These are phyloP conservation scores for Rhodotorula kratochvilovae DNA, from an alignment of 768 basidiomycete genomes.

Conservation along the genomic window DNA sequence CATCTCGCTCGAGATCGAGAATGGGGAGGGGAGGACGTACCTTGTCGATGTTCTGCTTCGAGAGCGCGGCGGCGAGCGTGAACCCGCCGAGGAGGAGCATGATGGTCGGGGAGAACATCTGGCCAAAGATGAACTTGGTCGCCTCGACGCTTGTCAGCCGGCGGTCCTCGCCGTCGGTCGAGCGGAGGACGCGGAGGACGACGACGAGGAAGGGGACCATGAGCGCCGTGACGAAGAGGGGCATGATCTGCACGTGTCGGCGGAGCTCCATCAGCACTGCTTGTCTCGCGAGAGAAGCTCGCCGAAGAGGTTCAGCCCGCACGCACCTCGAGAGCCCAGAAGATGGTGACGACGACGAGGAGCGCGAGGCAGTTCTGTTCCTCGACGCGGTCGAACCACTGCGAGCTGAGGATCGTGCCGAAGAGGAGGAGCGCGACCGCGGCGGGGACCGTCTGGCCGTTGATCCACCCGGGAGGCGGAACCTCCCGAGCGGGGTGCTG, in stretches of 20 bases:
- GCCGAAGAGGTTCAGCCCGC: neutral
- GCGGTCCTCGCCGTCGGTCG: conserved; percentile 53
- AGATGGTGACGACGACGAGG: conserved; percentile 77
- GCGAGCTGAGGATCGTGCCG: conserved; percentile 58
- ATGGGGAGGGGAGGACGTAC: neutral
- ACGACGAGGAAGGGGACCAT: conserved; percentile 82
- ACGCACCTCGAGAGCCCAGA: conserved; percentile 93
- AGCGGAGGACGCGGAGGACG: conserved; percentile 70
- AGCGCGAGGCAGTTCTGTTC: conserved; percentile 89
- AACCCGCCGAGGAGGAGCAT: conserved; percentile 84
- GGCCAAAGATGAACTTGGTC: conserved; percentile 85
- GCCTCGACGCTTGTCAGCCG: conserved; percentile 63
- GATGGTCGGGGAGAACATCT: conserved; percentile 96
- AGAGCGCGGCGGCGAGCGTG: conserved; percentile 91
- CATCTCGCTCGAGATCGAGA: no score
- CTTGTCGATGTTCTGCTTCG: conserved; percentile 87
- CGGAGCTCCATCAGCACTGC: neutral
- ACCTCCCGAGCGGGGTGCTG: conserved; percentile 61
- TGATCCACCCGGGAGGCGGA: conserved; percentile 57
- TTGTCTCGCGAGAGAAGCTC: neutral
- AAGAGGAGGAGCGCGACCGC: conserved; percentile 60
- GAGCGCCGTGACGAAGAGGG: conserved; percentile 93
- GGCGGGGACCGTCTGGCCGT: conserved; percentile 45
- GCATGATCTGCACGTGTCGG: conserved; percentile 64
- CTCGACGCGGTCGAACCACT: conserved; percentile 59